Conservation (phyloP, 345 rosid genomes). For the Viola odorata region DNA sequence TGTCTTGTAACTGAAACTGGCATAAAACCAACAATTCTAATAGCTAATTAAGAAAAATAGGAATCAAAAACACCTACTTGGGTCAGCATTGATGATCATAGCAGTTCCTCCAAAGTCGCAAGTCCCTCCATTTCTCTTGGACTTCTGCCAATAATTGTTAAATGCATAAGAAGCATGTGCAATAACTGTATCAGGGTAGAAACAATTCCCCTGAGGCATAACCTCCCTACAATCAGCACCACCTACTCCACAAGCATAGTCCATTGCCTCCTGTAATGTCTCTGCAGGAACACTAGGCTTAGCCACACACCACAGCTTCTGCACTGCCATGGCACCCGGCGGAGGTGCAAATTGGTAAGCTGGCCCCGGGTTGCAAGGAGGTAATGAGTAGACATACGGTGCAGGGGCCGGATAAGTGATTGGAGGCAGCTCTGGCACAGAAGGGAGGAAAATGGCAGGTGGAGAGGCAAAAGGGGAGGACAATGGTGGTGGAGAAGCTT, state of each 20-base stretch:
- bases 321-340: conserved; percentile 24
- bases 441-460: conserved; percentile 23
- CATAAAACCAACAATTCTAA: not conserved
- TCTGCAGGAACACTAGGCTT: conserved; percentile 36
- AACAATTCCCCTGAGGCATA: conserved; percentile 33
- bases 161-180: conserved; percentile 46
- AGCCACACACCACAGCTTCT: conserved; percentile 52
- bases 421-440: conserved; percentile 41
- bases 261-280: conserved; percentile 35
- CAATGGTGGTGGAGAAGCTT: conserved; percentile 15
- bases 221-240: conserved; percentile 42
- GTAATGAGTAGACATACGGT: conserved; percentile 29
- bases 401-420: conserved; percentile 19
- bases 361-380: conserved; percentile 38
- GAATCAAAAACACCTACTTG: conserved; percentile 28
- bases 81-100: conserved; percentile 39
- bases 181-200: conserved; percentile 34
- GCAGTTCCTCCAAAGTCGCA: conserved; percentile 52
- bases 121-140: conserved; percentile 32
- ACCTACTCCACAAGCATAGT: conserved; percentile 41
- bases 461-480: conserved; percentile 21
- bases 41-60: not conserved
- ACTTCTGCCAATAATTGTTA: conserved; percentile 47
- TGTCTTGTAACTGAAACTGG: not conserved
- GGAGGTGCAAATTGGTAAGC: conserved; percentile 21